These are phyloP conservation scores for Aspergillus sp. DNA, from an alignment of 2,329 filamentous ascomycete species.

Conservation along the genomic window DNA sequence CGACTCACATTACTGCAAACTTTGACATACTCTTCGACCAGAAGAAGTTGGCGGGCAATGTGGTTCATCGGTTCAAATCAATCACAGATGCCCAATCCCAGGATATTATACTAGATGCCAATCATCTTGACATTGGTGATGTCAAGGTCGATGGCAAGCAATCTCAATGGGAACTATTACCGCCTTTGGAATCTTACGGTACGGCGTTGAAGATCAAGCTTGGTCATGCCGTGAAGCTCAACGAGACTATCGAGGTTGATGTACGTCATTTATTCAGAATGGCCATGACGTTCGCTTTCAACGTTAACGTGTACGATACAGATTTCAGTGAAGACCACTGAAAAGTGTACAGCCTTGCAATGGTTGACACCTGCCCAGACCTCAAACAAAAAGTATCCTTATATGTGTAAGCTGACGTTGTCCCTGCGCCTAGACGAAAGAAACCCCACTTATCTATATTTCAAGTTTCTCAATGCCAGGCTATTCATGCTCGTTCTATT, in stretches of 20 bases:
- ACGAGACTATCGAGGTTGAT: constrained; percentile 44
- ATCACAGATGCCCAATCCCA: constrained; percentile 65
- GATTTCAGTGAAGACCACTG: constrained; percentile 73
- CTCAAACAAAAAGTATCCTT: constrained; percentile 89
- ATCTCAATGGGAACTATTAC: constrained; percentile 63
- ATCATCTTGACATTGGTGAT: constrained; percentile 64
- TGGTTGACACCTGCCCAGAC: constrained; percentile 94
- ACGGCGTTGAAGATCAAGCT: constrained; percentile 44
- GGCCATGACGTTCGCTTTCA: not conserved
- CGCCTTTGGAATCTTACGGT: constrained; percentile 63
- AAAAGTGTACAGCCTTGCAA: constrained; percentile 83
- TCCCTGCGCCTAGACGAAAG: not conserved
- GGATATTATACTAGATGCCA: constrained; percentile 84
- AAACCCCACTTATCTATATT: not conserved
- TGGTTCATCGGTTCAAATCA: constrained; percentile 69
- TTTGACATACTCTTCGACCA: constrained; percentile 78
- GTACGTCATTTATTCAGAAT: constrained; percentile 21
- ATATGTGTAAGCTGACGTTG: constrained; percentile 59
- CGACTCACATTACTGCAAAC: constrained; percentile 72
- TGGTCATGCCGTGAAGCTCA: constrained; percentile 40
- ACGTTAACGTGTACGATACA: constrained; percentile 18
- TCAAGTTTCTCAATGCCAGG: constrained; percentile 82
- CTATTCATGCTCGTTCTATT: constrained; percentile 86
- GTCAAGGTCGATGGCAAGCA: constrained; percentile 63
- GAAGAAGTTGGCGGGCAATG: constrained; percentile 68